Evolutionary conservation across 768 basidiomycete species (phyloP).

Genomic region (Tephrocybe sp.): DNA sequence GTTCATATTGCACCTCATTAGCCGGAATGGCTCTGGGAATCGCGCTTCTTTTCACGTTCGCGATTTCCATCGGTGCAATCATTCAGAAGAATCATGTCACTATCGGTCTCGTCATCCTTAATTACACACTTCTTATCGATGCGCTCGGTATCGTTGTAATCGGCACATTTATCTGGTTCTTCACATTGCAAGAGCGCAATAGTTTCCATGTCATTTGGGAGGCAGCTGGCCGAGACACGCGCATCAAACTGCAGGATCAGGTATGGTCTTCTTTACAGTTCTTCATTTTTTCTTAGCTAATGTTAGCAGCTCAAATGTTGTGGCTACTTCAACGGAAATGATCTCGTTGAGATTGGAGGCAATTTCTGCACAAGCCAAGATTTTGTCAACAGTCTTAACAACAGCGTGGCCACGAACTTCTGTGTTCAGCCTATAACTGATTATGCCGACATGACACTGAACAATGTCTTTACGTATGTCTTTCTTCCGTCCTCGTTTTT

Average conservation of each 20-base stretch:
- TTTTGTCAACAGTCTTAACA: constrained; percentile 40
- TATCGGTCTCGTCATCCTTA: constrained; percentile 70
- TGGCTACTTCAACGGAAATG: constrained; percentile 76
- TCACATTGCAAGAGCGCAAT: constrained; percentile 66
- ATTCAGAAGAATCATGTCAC: constrained; percentile 70
- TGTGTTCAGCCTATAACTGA: constrained; percentile 73
- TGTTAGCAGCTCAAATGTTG: constrained; percentile 71
- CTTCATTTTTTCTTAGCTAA: background rate
- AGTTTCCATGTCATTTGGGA: constrained; percentile 66
- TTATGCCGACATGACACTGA: constrained; percentile 71
- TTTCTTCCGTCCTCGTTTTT: background rate
- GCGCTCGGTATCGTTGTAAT: constrained; percentile 58
- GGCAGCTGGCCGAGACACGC: constrained; percentile 40
- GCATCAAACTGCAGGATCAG: constrained; percentile 69
- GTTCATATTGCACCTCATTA: constrained; percentile 26
- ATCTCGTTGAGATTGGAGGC: constrained; percentile 60
- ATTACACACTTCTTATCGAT: constrained; percentile 71
- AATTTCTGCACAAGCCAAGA: constrained; percentile 51
- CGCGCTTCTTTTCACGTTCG: constrained; percentile 62
- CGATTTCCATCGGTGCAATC: constrained; percentile 70
- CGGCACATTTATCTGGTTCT: constrained; percentile 82
- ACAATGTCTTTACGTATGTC: constrained; percentile 82
- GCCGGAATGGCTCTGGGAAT: constrained; percentile 74
- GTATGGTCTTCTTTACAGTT: constrained; percentile 37
- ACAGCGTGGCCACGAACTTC: constrained; percentile 46